Evolutionary conservation across 257 asterid species (phyloP), one percentile per base, ranked within the genome.

Genomic region (Scutellaria galericulata): DNA sequence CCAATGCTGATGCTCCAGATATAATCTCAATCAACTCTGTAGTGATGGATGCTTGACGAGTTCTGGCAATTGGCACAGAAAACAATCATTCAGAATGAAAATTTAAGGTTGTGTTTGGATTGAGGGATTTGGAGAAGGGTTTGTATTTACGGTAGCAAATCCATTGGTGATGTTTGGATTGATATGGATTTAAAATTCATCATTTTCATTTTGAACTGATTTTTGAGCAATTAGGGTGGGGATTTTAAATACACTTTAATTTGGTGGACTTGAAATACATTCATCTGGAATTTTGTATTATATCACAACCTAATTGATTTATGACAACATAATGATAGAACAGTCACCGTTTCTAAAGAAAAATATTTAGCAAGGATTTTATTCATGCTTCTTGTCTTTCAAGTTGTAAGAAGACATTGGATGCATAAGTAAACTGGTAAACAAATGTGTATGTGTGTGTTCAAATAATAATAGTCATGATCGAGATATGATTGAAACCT

Each of bases 31-130:
- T 87, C 81, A 90, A 79, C 31, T 93, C 98, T 0, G 98, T 93
- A 44, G 98, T 93, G 87, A 93, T 93, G 65, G 96, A 79, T 73
- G 98, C 98, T 89, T 93, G 98, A 75, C 97, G 96, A 71, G 98
- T 93, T 81, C 97, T 93, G 93, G 58, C 31, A 54, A 31, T n/a
- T 6, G 53, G 62, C 20, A 47, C 2, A 75, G 56, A 66, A 3
- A 58, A 22, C 63, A 22, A 67, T 76, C 5, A 20, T 11, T 68
- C 5, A 11, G 18, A 44, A 24, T 8, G 9, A 64, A 47, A 63
- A 68, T 63, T 47, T 18, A 20, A 2, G 5, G 4, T 31, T 31
- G 37, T 31, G 37, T 31, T 31, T 31, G 37, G 37, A 31, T 31
- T 31, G 37, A 31, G 37, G 37, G 5, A 31, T 31, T 31, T 31